phyloP scores from a whole-genome alignment of 345 rosid species.

The Hirschfeldia incana region DNA sequence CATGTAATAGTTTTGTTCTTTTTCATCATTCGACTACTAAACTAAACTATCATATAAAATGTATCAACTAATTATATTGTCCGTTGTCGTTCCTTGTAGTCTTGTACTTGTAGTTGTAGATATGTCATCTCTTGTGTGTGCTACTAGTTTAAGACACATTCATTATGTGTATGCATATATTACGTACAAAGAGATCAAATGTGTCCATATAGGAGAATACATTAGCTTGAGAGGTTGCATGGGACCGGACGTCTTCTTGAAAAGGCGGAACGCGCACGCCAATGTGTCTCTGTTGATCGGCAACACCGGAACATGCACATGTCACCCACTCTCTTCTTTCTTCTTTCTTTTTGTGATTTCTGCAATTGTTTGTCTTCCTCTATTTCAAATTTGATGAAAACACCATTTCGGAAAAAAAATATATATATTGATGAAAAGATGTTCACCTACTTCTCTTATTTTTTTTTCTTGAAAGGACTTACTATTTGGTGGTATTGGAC shows the following conservation, averaged over 20 bases:
- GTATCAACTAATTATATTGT: too few relatives aligned
- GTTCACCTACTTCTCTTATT: neutral
- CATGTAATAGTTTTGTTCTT: too few relatives aligned
- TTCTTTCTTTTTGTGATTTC: constrained; percentile 10
- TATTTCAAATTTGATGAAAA: neutral
- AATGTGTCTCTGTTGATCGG: constrained; percentile 36
- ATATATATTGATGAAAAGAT: neutral
- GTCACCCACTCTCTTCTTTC: constrained; percentile 25
- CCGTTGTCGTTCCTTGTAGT: neutral
- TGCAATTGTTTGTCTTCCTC: neutral
- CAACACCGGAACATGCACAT: constrained; percentile 32
- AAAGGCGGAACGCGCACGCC: constrained; percentile 24
- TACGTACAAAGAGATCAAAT: neutral
- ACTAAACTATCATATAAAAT: too few relatives aligned
- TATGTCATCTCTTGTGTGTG: neutral
- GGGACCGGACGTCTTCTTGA: constrained; percentile 32
- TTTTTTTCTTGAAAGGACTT: neutral
- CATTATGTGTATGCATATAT: neutral
- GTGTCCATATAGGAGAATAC: neutral
- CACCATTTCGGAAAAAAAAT: too few relatives aligned
- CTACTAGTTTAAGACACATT: neutral
- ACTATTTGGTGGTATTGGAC: neutral
- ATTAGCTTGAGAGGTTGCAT: constrained; percentile 1
- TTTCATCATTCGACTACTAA: too few relatives aligned
- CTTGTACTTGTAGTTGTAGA: neutral